These are phyloP conservation scores for Mortierella sp. DNA, from an alignment of 371 early-diverging fungal species.

Conservation along the genomic window DNA sequence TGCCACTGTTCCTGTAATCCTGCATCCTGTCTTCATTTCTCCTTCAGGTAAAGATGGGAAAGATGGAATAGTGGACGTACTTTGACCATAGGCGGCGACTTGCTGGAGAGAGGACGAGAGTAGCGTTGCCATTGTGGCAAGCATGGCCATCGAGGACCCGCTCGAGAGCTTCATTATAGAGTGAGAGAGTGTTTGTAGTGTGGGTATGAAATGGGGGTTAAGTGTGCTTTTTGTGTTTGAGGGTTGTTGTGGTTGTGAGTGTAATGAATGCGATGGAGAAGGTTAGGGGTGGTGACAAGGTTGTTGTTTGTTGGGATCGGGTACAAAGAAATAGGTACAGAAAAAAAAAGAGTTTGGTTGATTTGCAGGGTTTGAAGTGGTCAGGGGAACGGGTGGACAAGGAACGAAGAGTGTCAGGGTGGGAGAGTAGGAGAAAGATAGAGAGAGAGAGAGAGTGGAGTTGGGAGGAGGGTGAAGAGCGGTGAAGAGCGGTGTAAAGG, in stretches of 20 bases:
- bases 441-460: neutral
- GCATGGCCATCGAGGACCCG: constrained; percentile 17
- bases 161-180: constrained; percentile 8
- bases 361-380: neutral
- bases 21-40: no score
- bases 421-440: neutral
- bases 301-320: neutral
- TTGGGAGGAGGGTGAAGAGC: neutral
- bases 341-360: neutral
- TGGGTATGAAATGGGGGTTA: neutral
- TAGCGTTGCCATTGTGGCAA: constrained; percentile 18
- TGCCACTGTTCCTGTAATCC: no score
- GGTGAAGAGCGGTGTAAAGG: neutral
- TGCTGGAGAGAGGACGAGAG: constrained; percentile 21
- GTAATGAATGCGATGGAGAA: neutral
- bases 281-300: neutral
- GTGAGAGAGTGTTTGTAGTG: neutral
- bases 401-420: neutral
- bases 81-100: constrained; percentile 35
- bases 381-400: neutral
- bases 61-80: constrained; percentile 24
- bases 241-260: constrained; percentile 2
- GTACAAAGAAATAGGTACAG: neutral
- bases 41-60: neutral
- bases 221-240: neutral